Evolutionary conservation across 2,329 filamentous ascomycete genomes (phyloP), one percentile per base, ranked within the genome.

Genomic region (Aspergillus versicolor): DNA sequence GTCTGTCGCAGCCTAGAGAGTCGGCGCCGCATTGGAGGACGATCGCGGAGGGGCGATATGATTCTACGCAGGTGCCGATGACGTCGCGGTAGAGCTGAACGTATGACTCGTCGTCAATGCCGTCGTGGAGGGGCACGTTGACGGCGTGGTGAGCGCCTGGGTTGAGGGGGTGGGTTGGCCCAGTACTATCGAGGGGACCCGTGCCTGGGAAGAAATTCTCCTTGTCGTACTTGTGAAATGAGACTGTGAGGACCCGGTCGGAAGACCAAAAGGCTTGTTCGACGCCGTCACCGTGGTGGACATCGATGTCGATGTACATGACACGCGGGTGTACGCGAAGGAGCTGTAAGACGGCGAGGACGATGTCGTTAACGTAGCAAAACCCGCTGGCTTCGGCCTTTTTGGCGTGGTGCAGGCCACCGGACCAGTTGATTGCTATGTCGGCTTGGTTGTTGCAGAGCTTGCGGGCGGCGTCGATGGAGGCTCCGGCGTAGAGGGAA

Each of bases 331-430:
- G 86, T 68, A 88, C 84, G 30, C 90, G 88, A 15, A 97, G 81
- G 9, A 99, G 84, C 72, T 97, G 89, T 38, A 97, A 83, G 66
- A 97, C 94, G 37, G 90, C 91, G 46, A 99, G 84, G 57, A 97
- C 94, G 67, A 97, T 97, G 75, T 99, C 94, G 74, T 99, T 99
- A 77, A 97, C 92, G 77, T 99, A 99, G 79, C 94, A 99, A 75
- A 99, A 99, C 0, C 94, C 94, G 13, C 89, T 93, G 0, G 94
- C 93, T 75, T 96, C 92, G 52, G 88, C 86, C 71, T 93, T 94
- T 75, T 97, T 97, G 45, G 94, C 94, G 70, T 99, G 94, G 74
- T 99, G 94, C 30, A 99, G 83, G 11, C 94, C 94, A 37, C 94
- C 94, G 17, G 92, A 94, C 94, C 94, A 99, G 67, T 96, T 95